Evolutionary conservation across 768 basidiomycete genomes (phyloP).

Genomic region (Tulasnella sp.): DNA sequence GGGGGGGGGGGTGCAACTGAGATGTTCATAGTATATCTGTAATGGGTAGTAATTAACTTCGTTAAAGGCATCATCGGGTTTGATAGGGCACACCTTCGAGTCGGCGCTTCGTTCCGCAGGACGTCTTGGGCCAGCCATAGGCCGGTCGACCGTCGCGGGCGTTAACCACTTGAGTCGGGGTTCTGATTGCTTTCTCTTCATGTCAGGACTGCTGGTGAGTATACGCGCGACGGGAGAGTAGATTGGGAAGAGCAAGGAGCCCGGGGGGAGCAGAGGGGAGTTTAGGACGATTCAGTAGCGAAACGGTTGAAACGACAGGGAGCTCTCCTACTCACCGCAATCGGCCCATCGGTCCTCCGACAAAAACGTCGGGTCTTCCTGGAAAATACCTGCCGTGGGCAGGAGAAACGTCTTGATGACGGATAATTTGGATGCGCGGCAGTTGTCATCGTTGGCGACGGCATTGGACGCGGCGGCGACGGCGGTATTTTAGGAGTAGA

Average conservation of each 20-base stretch:
- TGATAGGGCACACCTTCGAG: background rate
- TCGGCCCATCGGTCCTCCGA: background rate
- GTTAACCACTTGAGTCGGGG: background rate
- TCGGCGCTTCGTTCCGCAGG: background rate
- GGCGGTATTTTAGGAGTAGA: background rate
- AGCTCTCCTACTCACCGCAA: too few relatives aligned
- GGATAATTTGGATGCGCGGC: background rate
- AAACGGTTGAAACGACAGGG: too few relatives aligned
- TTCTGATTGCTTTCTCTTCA: background rate
- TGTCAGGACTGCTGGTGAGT: too few relatives aligned
- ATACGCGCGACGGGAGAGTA: too few relatives aligned
- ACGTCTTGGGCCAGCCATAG: background rate
- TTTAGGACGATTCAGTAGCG: too few relatives aligned
- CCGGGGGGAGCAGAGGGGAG: too few relatives aligned
- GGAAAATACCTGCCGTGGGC: background rate
- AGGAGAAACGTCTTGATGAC: slow-evolving; percentile 1
- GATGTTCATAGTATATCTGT: background rate
- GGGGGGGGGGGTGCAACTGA: background rate
- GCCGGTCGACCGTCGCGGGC: background rate
- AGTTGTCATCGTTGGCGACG: background rate
- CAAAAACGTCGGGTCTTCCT: background rate
- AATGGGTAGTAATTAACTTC: background rate
- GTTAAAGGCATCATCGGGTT: background rate
- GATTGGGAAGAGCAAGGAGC: too few relatives aligned
- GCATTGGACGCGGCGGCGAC: background rate